phyloP scores from a whole-genome alignment of 176 grass and related monocot species.

The Cenchrus americanus region DNA sequence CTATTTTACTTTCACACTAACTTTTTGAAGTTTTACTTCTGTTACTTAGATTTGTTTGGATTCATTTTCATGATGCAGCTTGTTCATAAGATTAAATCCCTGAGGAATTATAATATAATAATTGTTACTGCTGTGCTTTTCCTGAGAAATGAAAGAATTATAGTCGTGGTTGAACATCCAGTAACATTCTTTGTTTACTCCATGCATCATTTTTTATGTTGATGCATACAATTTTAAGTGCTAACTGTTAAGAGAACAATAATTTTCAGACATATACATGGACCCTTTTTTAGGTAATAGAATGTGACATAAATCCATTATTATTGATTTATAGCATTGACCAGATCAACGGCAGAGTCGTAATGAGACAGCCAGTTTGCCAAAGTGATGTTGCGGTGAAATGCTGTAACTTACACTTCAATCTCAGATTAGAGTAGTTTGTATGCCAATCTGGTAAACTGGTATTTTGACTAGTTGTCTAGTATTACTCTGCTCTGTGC shows the following conservation, averaged over 20 bases:
- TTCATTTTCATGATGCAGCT: not conserved
- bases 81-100: slow-evolving; percentile 2
- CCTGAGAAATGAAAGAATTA: slow-evolving; percentile 1
- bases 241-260: not conserved
- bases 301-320: not conserved
- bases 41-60: slow-evolving; percentile 9
- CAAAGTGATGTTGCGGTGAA: not conserved
- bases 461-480: not conserved
- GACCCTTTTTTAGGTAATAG: not conserved
- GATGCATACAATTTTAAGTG: not conserved
- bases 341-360: not conserved
- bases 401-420: not conserved
- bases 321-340: not conserved
- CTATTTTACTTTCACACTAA: slow-evolving; percentile 1
- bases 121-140: not conserved
- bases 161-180: not conserved
- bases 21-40: not conserved
- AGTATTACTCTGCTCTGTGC: not conserved
- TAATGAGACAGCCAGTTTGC: not conserved
- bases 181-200: not conserved
- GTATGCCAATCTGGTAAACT: not conserved
- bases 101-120: not conserved
- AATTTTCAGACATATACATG: not conserved
- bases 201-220: not conserved
- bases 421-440: not conserved